A percentile compares a stretch with the other conserved stretches of the same genome.
These are phyloP conservation scores for Bryoerythrophyllum caledonicum DNA, from an alignment of 225 moss, liverwort and hornwort species.

Conservation along the genomic window DNA sequence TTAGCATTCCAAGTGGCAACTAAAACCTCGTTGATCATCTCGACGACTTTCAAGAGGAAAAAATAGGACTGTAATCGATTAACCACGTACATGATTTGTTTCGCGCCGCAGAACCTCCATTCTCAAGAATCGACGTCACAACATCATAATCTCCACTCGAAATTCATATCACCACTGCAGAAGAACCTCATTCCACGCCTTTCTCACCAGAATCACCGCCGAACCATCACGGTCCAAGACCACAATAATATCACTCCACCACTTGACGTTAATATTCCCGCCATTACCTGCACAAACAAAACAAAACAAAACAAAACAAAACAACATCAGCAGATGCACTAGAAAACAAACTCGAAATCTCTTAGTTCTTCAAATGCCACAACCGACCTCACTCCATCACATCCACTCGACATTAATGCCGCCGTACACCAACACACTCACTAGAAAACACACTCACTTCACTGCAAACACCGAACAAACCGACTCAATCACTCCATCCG, in stretches of 20 bases:
- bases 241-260: neutral
- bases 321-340: neutral
- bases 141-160: constrained; percentile 16
- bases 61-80: neutral
- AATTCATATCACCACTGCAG: constrained; percentile 11
- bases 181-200: constrained; percentile 5
- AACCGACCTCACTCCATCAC: too few relatives aligned
- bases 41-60: constrained; percentile 8
- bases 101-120: constrained; percentile 20
- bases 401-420: too few relatives aligned
- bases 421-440: too few relatives aligned
- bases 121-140: constrained; percentile 16
- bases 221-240: neutral
- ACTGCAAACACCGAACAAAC: neutral
- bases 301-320: neutral
- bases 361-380: neutral
- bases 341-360: neutral
- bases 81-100: constrained; percentile 15
- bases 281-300: neutral
- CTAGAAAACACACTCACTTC: neutral
- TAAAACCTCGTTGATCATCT: constrained; percentile 6
- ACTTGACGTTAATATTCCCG: neutral
- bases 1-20: neutral
- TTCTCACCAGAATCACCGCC: too few relatives aligned
- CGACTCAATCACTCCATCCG: neutral